Evolutionary conservation across 164 flowering plant species (phyloP), one percentile per base, ranked within the genome.

Genomic region (Liriodendron chinense): DNA sequence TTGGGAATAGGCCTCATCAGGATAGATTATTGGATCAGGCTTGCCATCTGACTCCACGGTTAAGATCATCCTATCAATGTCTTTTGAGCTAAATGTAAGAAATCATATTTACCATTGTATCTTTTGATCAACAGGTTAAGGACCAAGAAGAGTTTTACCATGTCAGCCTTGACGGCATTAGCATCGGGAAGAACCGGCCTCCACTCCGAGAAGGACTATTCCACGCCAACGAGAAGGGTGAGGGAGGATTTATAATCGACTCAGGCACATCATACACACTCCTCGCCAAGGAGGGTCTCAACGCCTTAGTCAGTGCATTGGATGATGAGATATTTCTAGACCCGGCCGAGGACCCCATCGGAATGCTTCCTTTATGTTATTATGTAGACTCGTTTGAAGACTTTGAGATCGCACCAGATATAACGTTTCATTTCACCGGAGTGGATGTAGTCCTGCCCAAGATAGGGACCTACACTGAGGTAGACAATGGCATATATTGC

Each of bases 171-270:
- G 1, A 89, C 83, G 0, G 69, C 86, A 0, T 87, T 87, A 0
- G 3, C 20, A 0, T 83, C 83, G 0, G 79, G 48, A 0, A 74
- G 75, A 0, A 72, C 89, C 0, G 82, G 88, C 1, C 87, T 84
- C 0, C 24, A 22, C 0, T 18, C 16, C 22, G 6, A 88, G 43
- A 34, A 34, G 4, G 68, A 34, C 43, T 34, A 34, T 34, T 34
- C 43, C 43, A 34, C 78, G 0, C 0, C 69, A 0, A 76, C 77
- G 20, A 0, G n/a, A 1, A 81, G 83, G 0, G 85, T 28, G 74
- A 25, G 1, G 73, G 59, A 4, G 87, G 88, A 72, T 85, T 84
- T 12, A 80, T 85, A 23, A 82, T 88, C 16, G 87, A 88, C 62
- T 88, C 88, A 0, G 89, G 89, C 0, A 88, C 89, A 0, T 81